phyloP scores from a whole-genome alignment of 202 grass and related monocot genomes.

The Carex sylvatica region DNA sequence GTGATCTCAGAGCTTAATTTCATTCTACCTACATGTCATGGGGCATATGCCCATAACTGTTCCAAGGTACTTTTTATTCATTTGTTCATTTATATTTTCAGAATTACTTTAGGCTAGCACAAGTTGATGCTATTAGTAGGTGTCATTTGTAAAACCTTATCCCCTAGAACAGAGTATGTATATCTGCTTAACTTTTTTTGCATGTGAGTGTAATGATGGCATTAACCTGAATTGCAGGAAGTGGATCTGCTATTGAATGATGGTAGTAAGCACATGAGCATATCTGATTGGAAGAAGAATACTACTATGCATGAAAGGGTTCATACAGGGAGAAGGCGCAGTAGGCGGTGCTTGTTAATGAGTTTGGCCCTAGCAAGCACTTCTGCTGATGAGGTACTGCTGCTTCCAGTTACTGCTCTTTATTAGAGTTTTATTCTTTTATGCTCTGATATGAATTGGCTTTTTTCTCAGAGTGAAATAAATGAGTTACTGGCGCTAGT shows the following conservation, averaged over 20 bases:
- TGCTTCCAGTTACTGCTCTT: neutral
- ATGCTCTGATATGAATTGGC: slow-evolving; percentile 30
- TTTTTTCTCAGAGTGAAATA: slow-evolving; percentile 59
- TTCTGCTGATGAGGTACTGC: slow-evolving; percentile 47
- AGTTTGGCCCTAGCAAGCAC: slow-evolving; percentile 63
- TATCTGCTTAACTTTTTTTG: slow-evolving; percentile 25
- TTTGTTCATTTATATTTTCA: neutral
- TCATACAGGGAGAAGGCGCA: slow-evolving; percentile 75
- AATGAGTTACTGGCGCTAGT: slow-evolving; percentile 91
- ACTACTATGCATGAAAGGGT: slow-evolving; percentile 73
- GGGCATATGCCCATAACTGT: neutral
- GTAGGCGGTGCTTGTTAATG: slow-evolving; percentile 77
- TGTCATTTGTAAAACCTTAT: neutral
- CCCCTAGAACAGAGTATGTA: neutral
- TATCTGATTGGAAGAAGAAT: slow-evolving; percentile 84
- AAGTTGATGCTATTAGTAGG: neutral
- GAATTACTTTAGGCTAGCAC: neutral
- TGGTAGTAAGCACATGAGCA: slow-evolving; percentile 93
- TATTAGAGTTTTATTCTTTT: neutral
- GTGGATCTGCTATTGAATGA: slow-evolving; percentile 94
- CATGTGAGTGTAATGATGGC: slow-evolving; percentile 9
- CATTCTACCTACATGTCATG: neutral
- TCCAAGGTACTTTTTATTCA: neutral
- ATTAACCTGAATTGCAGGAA: slow-evolving; percentile 45
- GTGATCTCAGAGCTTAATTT: neutral